Conservation (phyloP, 495 filamentous ascomycete genomes). For the Staphylotrichum tortipilum region DNA sequence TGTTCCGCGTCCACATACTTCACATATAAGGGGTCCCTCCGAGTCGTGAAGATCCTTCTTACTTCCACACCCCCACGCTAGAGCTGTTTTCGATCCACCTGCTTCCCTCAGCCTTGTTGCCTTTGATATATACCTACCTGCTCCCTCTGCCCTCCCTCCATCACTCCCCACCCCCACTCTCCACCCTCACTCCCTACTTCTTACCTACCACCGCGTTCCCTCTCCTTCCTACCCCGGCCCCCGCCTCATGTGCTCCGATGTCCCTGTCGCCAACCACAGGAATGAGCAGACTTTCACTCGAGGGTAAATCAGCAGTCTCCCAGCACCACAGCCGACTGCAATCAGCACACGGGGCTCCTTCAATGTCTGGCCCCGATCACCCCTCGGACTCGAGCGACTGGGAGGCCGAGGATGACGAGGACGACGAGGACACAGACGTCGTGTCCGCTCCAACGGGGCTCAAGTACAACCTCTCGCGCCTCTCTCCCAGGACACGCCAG, state of each 20-base stretch:
- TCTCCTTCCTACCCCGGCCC: neutral
- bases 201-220: too few relatives aligned
- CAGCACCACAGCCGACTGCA: constrained; percentile 21
- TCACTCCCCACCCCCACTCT: too few relatives aligned
- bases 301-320: constrained; percentile 22
- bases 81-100: too few relatives aligned
- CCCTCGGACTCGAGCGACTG: constrained; percentile 24
- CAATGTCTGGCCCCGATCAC: constrained; percentile 4
- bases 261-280: constrained; percentile 28
- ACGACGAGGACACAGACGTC: constrained; percentile 24
- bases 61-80: too few relatives aligned
- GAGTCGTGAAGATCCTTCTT: too few relatives aligned
- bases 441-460: constrained; percentile 31
- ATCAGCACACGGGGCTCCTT: constrained; percentile 6
- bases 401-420: constrained; percentile 21
- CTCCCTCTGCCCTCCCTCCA: too few relatives aligned
- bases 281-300: constrained; percentile 36
- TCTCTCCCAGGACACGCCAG: constrained; percentile 14
- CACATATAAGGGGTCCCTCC: too few relatives aligned
- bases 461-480: constrained; percentile 25
- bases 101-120: neutral
- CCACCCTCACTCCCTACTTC: too few relatives aligned
- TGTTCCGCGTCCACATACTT: neutral
- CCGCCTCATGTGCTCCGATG: constrained; percentile 13
- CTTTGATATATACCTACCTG: too few relatives aligned